These are phyloP conservation scores for Kwoniella europaea DNA, from an alignment of 768 basidiomycete genomes.

Conservation along the genomic window DNA sequence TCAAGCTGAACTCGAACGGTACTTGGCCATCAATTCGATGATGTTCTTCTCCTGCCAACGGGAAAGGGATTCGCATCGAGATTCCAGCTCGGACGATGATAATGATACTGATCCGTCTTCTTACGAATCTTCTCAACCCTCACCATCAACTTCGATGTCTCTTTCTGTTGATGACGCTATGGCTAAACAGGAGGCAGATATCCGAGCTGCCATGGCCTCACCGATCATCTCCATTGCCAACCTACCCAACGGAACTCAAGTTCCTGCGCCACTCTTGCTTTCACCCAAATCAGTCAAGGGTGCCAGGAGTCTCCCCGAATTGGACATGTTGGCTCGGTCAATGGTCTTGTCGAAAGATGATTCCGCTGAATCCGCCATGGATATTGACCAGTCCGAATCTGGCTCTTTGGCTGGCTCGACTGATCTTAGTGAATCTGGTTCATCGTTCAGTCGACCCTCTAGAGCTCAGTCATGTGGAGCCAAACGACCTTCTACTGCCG, in stretches of 20 bases:
- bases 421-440: conserved; percentile 5
- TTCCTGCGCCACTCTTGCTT: conserved; percentile 16
- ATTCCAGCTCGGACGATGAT: conserved; percentile 22
- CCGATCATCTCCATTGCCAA: conserved; percentile 29
- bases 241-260: neutral
- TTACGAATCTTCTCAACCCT: conserved; percentile 30
- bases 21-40: conserved; percentile 22
- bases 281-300: conserved; percentile 28
- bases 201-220: conserved; percentile 44
- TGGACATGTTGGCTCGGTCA: conserved; percentile 30
- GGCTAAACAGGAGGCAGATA: conserved; percentile 30
- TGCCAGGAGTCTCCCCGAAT: conserved; percentile 32
- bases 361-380: conserved; percentile 23
- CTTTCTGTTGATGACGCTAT: conserved; percentile 23
- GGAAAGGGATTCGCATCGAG: neutral
- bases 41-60: conserved; percentile 37
- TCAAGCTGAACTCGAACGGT: conserved; percentile 48
- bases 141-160: conserved; percentile 28
- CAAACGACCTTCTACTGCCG: conserved; percentile 34
- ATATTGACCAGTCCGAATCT: conserved; percentile 33
- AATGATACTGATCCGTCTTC: conserved; percentile 21
- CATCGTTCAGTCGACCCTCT: conserved; percentile 30
- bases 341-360: conserved; percentile 28
- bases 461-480: conserved; percentile 49
- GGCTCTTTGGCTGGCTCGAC: conserved; percentile 18